These are phyloP conservation scores for Chlorella sorokiniana DNA, from an alignment of 139 green algal genomes.

Conservation along the genomic window DNA sequence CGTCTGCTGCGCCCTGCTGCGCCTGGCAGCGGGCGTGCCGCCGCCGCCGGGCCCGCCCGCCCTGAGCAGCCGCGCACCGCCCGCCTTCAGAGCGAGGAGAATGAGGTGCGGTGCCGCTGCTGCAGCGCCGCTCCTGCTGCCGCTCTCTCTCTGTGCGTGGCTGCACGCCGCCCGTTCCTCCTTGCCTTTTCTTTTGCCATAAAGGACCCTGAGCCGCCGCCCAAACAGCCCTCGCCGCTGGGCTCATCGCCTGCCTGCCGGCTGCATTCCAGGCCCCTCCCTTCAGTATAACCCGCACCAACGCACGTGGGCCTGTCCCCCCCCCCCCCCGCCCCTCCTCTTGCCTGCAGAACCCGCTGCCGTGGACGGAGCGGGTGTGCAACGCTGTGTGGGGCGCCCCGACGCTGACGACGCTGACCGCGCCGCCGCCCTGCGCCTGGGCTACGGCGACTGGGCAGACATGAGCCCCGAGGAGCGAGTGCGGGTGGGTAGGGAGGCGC, in stretches of 20 bases:
- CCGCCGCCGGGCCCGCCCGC: constrained; percentile 1
- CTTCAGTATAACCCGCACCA: too few relatives aligned
- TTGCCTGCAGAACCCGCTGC: constrained; percentile 37
- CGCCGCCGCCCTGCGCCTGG: constrained; percentile 46
- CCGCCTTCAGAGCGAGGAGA: constrained; percentile 23
- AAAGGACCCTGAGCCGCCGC: too few relatives aligned
- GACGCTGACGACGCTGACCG: constrained; percentile 20
- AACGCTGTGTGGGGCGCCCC: constrained; percentile 31
- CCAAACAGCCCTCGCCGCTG: too few relatives aligned
- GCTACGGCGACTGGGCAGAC: constrained; percentile 68
- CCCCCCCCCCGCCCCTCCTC: neutral
- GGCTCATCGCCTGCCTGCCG: too few relatives aligned
- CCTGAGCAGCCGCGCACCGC: constrained; percentile 13
- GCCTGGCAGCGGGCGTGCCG: constrained; percentile 41
- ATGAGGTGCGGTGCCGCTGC: constrained; percentile 14
- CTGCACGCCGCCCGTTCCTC: too few relatives aligned
- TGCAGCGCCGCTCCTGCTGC: neutral
- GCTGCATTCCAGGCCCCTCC: too few relatives aligned
- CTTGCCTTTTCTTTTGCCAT: too few relatives aligned
- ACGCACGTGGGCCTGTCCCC: constrained; percentile 16
- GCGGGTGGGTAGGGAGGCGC: constrained; percentile 25
- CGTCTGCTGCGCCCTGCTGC: constrained; percentile 66
- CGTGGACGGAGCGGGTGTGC: constrained; percentile 51
- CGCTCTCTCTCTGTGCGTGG: neutral
- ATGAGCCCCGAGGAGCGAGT: constrained; percentile 60